A percentile compares a stretch with the other conserved stretches of the same genome.
Conservation (phyloP, 805 yeast species). For the Starmerella powellii region DNA sequence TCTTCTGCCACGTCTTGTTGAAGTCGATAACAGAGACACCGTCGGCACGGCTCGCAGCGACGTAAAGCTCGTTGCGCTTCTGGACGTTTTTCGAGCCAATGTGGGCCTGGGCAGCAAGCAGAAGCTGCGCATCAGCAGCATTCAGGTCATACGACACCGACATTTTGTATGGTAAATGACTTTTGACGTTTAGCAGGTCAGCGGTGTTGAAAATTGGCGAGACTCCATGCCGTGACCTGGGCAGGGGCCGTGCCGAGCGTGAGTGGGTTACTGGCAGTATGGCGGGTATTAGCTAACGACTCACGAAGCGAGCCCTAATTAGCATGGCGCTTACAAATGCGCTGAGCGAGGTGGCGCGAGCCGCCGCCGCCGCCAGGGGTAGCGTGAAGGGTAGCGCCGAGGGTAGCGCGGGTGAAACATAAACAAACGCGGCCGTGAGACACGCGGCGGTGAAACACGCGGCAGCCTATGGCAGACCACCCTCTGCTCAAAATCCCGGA, state of each 20-base stretch:
- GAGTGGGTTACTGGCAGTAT: too few species aligned
- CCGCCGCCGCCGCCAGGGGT: too few species aligned
- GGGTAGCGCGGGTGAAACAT: too few species aligned
- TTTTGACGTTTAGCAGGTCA: background rate
- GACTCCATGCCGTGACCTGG: background rate
- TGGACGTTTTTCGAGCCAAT: conserved; percentile 99
- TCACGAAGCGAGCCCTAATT: background rate
- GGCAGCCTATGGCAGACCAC: too few species aligned
- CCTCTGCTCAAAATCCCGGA: too few species aligned
- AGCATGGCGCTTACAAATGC: background rate
- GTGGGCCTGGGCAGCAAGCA: conserved; percentile 99
- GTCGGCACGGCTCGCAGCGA: conserved; percentile 59
- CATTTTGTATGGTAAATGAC: conserved; percentile 2
- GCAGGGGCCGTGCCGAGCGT: background rate
- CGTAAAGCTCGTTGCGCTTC: conserved; percentile 37
- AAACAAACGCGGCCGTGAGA: too few species aligned
- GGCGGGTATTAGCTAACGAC: background rate
- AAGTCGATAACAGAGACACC: conserved; percentile 98
- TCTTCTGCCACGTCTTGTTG: conserved; percentile 99
- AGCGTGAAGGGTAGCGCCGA: too few species aligned
- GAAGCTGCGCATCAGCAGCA: conserved; percentile 96
- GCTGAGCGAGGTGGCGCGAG: too few species aligned
- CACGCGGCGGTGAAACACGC: too few species aligned
- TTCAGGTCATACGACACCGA: conserved; percentile 40
- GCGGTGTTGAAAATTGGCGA: conserved; percentile 1